phyloP scores from a whole-genome alignment of 176 grass and related monocot species.

The Puya raimondii region DNA sequence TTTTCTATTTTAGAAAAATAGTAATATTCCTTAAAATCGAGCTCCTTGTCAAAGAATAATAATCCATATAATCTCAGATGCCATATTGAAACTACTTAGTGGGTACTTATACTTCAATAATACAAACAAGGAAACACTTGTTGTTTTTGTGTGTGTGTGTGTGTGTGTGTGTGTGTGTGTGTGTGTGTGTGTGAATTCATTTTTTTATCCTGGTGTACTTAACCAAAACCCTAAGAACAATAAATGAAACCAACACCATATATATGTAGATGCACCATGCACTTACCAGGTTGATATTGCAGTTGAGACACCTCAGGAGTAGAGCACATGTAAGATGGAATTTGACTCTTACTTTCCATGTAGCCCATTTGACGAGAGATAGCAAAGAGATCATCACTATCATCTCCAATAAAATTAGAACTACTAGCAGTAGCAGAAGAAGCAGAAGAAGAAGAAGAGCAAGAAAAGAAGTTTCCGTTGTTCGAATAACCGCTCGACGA shows the following conservation, averaged over 20 bases:
- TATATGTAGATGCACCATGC: neutral
- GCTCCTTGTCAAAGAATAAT: too few relatives aligned
- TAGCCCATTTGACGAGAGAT: slow-evolving; percentile 86
- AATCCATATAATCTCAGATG: too few relatives aligned
- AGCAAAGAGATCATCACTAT: slow-evolving; percentile 78
- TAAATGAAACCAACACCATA: neutral
- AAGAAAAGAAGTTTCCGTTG: neutral
- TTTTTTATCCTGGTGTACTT: too few relatives aligned
- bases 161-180: too few relatives aligned
- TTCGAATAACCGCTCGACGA: neutral
- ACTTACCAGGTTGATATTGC: slow-evolving; percentile 32
- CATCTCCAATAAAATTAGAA: slow-evolving; percentile 17
- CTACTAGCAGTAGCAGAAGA: slow-evolving; percentile 2
- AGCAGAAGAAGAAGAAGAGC: slow-evolving; percentile 9
- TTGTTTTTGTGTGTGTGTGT: too few relatives aligned
- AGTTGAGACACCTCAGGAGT: slow-evolving; percentile 15
- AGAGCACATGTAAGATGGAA: slow-evolving; percentile 7
- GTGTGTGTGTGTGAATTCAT: too few relatives aligned
- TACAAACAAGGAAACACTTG: too few relatives aligned
- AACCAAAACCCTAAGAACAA: neutral
- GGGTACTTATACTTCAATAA: too few relatives aligned
- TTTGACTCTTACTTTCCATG: slow-evolving; percentile 20
- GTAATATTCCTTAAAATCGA: too few relatives aligned
- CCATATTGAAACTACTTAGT: too few relatives aligned
- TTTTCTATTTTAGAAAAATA: too few relatives aligned